Conservation (phyloP, 345 rosid species). For the Rubroshorea leprosula region DNA sequence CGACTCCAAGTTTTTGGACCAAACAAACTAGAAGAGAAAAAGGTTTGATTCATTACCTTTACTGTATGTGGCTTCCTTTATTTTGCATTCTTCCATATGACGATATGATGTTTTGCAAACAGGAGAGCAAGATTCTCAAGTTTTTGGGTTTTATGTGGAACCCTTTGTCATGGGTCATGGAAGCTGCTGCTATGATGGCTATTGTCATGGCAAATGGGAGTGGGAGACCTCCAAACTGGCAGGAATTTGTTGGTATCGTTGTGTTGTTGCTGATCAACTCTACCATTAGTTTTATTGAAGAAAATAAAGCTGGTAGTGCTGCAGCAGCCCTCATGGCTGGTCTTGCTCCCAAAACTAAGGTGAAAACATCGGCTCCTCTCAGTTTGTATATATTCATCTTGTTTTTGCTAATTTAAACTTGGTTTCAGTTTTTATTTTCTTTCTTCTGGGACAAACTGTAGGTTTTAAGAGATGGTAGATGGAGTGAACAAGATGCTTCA, state of each 20-base stretch:
- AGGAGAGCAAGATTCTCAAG: constrained; percentile 81
- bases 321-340: constrained; percentile 97
- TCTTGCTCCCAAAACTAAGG: constrained; percentile 92
- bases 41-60: constrained; percentile 30
- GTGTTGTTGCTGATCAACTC: constrained; percentile 73
- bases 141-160: constrained; percentile 97
- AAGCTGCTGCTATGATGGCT: constrained; percentile 86
- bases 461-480: constrained; percentile 78
- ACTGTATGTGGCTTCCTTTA: background rate
- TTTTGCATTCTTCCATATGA: background rate
- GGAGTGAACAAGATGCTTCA: constrained; percentile 84
- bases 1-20: constrained; percentile 81
- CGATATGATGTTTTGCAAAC: constrained; percentile 13
- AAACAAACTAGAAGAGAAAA: constrained; percentile 89
- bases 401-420: background rate
- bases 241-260: no score
- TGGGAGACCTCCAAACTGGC: constrained; percentile 90
- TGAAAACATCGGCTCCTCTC: constrained; percentile 18
- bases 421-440: background rate
- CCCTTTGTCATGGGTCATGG: constrained; percentile 99
- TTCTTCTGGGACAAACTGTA: constrained; percentile 14
- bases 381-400: background rate
- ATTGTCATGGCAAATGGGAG: constrained; percentile 71
- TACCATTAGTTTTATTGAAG: constrained; percentile 88
- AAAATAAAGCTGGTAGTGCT: constrained; percentile 89